Percentiles rank a stretch among this genome's conserved stretches.
These are phyloP conservation scores for Lactifluus hygrophoroides DNA, from an alignment of 768 basidiomycete genomes.

Conservation along the genomic window DNA sequence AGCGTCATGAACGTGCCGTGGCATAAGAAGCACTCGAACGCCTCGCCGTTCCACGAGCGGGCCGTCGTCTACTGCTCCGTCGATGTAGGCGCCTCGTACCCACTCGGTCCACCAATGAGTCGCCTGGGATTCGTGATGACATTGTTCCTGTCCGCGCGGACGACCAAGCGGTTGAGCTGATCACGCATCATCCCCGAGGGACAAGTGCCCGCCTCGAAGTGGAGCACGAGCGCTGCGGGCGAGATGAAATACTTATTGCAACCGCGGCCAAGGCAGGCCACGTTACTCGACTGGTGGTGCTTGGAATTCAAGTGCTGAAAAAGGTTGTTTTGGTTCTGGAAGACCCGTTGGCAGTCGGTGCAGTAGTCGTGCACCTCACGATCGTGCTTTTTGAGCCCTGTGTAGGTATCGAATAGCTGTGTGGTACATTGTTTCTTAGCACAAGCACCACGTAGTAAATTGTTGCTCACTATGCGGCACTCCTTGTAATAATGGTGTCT, in stretches of 20 bases:
- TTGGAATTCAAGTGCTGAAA: slow-evolving; percentile 46
- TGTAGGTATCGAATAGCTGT: not conserved
- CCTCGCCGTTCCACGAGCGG: slow-evolving; percentile 34
- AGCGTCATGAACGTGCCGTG: slow-evolving; percentile 36
- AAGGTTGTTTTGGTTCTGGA: slow-evolving; percentile 35
- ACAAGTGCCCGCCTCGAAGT: slow-evolving; percentile 57
- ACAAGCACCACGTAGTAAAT: not conserved
- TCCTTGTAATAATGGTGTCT: not conserved
- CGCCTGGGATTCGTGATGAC: slow-evolving; percentile 1
- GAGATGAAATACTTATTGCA: slow-evolving; percentile 45
- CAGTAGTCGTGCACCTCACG: slow-evolving; percentile 34
- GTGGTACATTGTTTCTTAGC: not conserved
- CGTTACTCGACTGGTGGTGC: slow-evolving; percentile 34
- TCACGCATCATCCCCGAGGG: slow-evolving; percentile 38
- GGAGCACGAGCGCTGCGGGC: slow-evolving; percentile 46
- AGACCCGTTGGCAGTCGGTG: slow-evolving; percentile 34
- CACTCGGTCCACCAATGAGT: not conserved
- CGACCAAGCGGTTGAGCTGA: slow-evolving; percentile 13
- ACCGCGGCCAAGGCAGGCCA: slow-evolving; percentile 31
- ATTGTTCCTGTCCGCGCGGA: not conserved
- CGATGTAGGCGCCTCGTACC: not conserved
- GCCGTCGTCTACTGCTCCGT: slow-evolving; percentile 27
- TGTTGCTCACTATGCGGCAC: not conserved
- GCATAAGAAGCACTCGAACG: slow-evolving; percentile 61
- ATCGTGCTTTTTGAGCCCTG: slow-evolving; percentile 13